Evolutionary conservation across 2,329 filamentous ascomycete species (phyloP).

Genomic region (Geosmithia morbida): DNA sequence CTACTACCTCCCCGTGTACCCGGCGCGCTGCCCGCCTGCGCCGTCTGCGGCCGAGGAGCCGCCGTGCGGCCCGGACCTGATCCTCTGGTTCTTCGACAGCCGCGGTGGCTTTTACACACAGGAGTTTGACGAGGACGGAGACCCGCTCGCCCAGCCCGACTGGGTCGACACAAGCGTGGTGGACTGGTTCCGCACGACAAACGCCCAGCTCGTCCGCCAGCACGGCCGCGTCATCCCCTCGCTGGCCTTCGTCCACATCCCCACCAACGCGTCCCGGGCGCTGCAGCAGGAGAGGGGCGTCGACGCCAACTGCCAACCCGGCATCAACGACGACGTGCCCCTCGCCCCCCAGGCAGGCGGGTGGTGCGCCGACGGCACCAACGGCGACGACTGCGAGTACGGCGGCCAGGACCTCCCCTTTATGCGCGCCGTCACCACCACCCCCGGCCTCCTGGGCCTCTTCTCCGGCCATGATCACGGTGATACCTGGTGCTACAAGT

Average conservation of each 20-base stretch:
- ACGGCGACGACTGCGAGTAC: conserved; percentile 22
- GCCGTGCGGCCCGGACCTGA: conserved; percentile 21
- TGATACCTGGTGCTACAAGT: conserved; percentile 41
- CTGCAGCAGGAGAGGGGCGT: conserved; percentile 19
- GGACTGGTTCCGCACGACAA: conserved; percentile 25
- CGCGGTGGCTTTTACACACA: conserved; percentile 41
- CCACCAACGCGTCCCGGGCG: conserved; percentile 24
- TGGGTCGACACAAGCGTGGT: conserved; percentile 31
- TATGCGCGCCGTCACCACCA: conserved; percentile 44
- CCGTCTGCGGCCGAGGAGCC: not conserved
- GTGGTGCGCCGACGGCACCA: conserved; percentile 24
- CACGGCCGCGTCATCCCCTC: conserved; percentile 22
- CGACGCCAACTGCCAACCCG: conserved; percentile 22
- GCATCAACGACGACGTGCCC: conserved; percentile 28
- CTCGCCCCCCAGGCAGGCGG: conserved; percentile 26
- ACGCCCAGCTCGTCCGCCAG: conserved; percentile 7
- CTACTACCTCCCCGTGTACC: conserved; percentile 30
- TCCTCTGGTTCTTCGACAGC: conserved; percentile 63
- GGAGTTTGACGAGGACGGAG: conserved; percentile 12
- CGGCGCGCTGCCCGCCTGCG: conserved; percentile 18
- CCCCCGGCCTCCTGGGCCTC: conserved; percentile 37
- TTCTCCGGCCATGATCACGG: conserved; percentile 57
- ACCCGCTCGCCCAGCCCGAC: conserved; percentile 19
- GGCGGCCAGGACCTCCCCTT: conserved; percentile 43
- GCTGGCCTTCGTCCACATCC: conserved; percentile 34